Base-by-base conservation (phyloP, 768 basidiomycete species). In the Lactarius akahatsu region DNA sequence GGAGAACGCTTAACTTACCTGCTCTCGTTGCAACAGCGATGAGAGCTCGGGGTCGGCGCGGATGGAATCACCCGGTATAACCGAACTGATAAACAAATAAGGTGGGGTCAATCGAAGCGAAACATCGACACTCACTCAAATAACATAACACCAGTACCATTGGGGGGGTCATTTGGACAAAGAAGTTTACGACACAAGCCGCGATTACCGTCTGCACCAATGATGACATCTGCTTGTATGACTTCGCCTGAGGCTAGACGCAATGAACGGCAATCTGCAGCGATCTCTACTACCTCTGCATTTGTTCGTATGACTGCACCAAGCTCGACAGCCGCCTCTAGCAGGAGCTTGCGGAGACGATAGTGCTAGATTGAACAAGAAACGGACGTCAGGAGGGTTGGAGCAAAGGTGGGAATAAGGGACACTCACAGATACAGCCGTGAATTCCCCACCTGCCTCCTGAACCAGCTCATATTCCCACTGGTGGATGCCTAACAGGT, bases 151-250 rank as follows among this genome's bases (percentile, higher is more conserved):
- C 74, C 74, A 5, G 69, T 72, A 11, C 67, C 65, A 8, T 45
- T 63, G 26, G 63, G 64, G n/a, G 56, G 43, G 41, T 66, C 70
- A 9, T 63, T 43, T 6, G 69, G 60, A 23, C 73, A 38, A 1
- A 66, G 45, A 30, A 64, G 18, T n/a, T 47, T 47, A 10, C 76
- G 71, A 45, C 69, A 70, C 1, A 71, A 54, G 11, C 77, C 76
- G 34, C 61, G 68, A 36, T 64, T 65, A 57, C 78, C 78, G 58
- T 78, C 78, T n/a, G 78, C 78, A 23, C 77, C 78, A 30, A 79
- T 66, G 20, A 79, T 65, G 16, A 78, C 67, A 55, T 79, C 78
- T n/a, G 72, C 75, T 4, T 68, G 55, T 16, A 78, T n/a, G 20
- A 69, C 67, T 50, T 77, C 75, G 8, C 78, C 78, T 3, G 67